Percentiles rank a stretch among this genome's conserved stretches.
These are phyloP conservation scores for Aechmea fasciata DNA, from an alignment of 176 grass and related monocot species.

Conservation along the genomic window DNA sequence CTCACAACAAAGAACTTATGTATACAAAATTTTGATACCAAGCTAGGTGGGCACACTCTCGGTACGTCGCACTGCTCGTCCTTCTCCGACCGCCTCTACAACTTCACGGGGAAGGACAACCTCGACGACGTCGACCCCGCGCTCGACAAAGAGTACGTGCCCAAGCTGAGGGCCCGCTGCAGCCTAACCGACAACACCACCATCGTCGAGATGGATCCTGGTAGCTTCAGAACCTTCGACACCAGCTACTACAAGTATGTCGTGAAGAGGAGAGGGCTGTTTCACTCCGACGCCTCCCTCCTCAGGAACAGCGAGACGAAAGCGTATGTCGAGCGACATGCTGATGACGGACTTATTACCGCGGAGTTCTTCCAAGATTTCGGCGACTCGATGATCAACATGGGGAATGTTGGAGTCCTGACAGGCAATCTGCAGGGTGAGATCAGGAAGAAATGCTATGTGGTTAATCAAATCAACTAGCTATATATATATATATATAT, in stretches of 20 bases:
- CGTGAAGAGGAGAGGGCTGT: constrained; percentile 33
- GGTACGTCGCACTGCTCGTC: constrained; percentile 19
- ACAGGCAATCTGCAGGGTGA: constrained; percentile 38
- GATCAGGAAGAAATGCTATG: constrained; percentile 48
- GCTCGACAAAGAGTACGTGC: constrained; percentile 46
- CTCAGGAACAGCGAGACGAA: constrained; percentile 24
- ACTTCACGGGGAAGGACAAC: constrained; percentile 36
- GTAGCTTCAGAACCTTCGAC: constrained; percentile 72
- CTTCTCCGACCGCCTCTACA: constrained; percentile 44
- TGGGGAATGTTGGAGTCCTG: constrained; percentile 39
- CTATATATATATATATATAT: too few relatives aligned
- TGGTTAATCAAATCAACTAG: constrained; percentile 19
- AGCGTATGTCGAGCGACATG: constrained; percentile 29
- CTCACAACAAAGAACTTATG: too few relatives aligned
- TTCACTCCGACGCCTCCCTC: constrained; percentile 44
- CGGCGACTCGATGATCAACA: constrained; percentile 37
- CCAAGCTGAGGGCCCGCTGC: constrained; percentile 34
- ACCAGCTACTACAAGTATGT: constrained; percentile 47
- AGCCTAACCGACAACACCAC: constrained; percentile 21
- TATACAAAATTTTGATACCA: constrained; percentile 39
- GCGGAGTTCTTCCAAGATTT: constrained; percentile 44
- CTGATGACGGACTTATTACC: background rate
- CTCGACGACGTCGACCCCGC: constrained; percentile 35
- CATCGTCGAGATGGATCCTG: constrained; percentile 74
- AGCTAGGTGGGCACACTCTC: constrained; percentile 7